Evolutionary conservation across 805 yeast genomes (phyloP).

Genomic region (Myxozyma nipponensis): DNA sequence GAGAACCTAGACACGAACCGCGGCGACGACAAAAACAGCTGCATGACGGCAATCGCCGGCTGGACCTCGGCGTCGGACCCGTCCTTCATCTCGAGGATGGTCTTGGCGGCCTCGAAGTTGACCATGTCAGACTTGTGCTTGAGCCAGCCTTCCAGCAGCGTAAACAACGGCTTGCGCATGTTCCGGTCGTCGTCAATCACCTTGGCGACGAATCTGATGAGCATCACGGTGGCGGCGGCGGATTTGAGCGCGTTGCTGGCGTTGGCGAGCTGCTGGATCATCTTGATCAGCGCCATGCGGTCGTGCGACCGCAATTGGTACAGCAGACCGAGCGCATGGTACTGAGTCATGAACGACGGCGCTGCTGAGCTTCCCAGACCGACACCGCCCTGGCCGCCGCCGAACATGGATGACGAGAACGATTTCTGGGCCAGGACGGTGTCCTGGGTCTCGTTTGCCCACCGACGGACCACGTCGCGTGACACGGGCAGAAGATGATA

Average conservation of each 20-base stretch:
- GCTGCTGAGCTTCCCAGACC: slow-evolving; percentile 40
- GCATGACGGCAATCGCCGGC: slow-evolving; percentile 68
- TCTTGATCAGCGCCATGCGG: slow-evolving; percentile 86
- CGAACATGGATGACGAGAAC: slow-evolving; percentile 35
- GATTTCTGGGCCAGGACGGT: slow-evolving; percentile 63
- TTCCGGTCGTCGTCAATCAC: slow-evolving; percentile 69
- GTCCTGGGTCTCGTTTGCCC: slow-evolving; percentile 92
- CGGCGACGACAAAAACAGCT: slow-evolving; percentile 76
- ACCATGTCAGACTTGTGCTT: slow-evolving; percentile 84
- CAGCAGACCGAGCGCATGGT: slow-evolving; percentile 89
- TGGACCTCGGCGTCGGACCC: slow-evolving; percentile 63
- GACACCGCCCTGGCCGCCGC: slow-evolving; percentile 26
- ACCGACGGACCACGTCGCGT: slow-evolving; percentile 86
- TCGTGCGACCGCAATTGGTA: slow-evolving; percentile 87
- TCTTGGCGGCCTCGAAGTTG: slow-evolving; percentile 85
- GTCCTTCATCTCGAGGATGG: slow-evolving; percentile 53
- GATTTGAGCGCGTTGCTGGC: slow-evolving; percentile 55
- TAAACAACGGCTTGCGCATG: slow-evolving; percentile 55
- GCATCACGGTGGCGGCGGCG: slow-evolving; percentile 79
- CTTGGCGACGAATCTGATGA: slow-evolving; percentile 76
- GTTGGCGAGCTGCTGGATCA: slow-evolving; percentile 67
- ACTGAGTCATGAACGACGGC: slow-evolving; percentile 81
- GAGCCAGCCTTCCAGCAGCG: slow-evolving; percentile 65
- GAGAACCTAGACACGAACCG: slow-evolving; percentile 87
- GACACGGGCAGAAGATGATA: slow-evolving; percentile 84